phyloP scores from a whole-genome alignment of 1,139 yeast genomes.

The Pichia sp. region DNA sequence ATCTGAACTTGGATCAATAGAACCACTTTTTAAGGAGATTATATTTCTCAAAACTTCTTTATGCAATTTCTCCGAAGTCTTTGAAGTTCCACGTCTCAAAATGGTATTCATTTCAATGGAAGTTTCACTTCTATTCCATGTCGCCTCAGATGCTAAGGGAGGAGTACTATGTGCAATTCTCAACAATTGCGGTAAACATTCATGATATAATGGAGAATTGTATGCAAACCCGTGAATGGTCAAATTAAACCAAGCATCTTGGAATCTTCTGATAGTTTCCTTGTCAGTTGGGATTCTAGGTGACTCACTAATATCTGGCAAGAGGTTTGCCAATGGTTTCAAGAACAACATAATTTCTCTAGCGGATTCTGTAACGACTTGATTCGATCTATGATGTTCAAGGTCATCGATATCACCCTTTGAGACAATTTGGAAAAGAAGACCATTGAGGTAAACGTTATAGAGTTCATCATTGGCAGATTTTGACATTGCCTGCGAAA shows the following conservation, averaged over 20 bases:
- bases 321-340: conserved; percentile 65
- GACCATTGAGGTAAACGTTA: conserved; percentile 53
- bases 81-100: conserved; percentile 82
- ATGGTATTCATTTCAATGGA: conserved; percentile 90
- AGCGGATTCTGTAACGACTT: conserved; percentile 72
- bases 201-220: conserved; percentile 48
- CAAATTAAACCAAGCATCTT: conserved; percentile 92
- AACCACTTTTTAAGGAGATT: conserved; percentile 16
- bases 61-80: conserved; percentile 73
- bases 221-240: conserved; percentile 82
- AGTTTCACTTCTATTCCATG: conserved; percentile 84
- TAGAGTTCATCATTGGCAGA: conserved; percentile 39
- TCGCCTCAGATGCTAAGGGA: conserved; percentile 81
- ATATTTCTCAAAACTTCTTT: conserved; percentile 37
- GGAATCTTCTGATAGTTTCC: conserved; percentile 50
- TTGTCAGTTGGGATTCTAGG: conserved; percentile 38
- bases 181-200: conserved; percentile 43
- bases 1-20: conserved; percentile 28
- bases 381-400: conserved; percentile 78
- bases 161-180: conserved; percentile 85
- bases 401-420: conserved; percentile 77
- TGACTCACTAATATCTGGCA: conserved; percentile 50
- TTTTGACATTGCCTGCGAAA: conserved; percentile 39
- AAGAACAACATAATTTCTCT: conserved; percentile 62
- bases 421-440: conserved; percentile 59